A percentile compares a stretch with the other conserved stretches of the same genome.
Conservation (phyloP, 1,284 basidiomycete genomes). For the Xerocomus nothofagi region DNA sequence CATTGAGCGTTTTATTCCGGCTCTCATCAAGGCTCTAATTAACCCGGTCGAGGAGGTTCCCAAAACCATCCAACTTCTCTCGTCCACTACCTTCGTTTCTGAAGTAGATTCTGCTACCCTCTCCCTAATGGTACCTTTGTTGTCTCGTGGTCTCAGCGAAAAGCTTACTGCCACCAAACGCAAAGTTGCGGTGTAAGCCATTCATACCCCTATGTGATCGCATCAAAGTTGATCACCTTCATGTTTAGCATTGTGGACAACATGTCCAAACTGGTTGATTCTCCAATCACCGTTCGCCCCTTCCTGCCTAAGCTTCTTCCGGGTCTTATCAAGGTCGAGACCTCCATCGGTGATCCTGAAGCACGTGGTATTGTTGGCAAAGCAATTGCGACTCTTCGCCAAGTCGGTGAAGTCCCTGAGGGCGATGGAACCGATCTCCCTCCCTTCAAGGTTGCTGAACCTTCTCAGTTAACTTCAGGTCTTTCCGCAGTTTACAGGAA, state of each 20-base stretch:
- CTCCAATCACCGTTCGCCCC: constrained; percentile 90
- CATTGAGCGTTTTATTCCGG: constrained; percentile 97
- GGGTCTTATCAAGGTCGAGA: constrained; percentile 91
- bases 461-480: constrained; percentile 61
- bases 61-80: constrained; percentile 93
- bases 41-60: constrained; percentile 99
- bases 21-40: constrained; percentile 95
- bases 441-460: constrained; percentile 75
- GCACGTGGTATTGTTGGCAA: constrained; percentile 87
- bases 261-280: constrained; percentile 99
- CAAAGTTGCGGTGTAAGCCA: constrained; percentile 87
- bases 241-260: constrained; percentile 84
- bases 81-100: constrained; percentile 99
- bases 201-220: constrained; percentile 16
- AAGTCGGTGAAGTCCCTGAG: constrained; percentile 85
- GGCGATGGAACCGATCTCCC: constrained; percentile 88
- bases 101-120: constrained; percentile 99
- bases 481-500: constrained; percentile 85
- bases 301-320: constrained; percentile 96
- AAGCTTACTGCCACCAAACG: constrained; percentile 95
- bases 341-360: constrained; percentile 92
- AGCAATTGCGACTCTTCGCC: constrained; percentile 91
- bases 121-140: constrained; percentile 97
- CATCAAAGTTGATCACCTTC: constrained; percentile 17
- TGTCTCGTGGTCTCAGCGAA: constrained; percentile 94